Evolutionary conservation across 345 rosid genomes (phyloP), one percentile per base, ranked within the genome.

Genomic region (Sonneratia alba): DNA sequence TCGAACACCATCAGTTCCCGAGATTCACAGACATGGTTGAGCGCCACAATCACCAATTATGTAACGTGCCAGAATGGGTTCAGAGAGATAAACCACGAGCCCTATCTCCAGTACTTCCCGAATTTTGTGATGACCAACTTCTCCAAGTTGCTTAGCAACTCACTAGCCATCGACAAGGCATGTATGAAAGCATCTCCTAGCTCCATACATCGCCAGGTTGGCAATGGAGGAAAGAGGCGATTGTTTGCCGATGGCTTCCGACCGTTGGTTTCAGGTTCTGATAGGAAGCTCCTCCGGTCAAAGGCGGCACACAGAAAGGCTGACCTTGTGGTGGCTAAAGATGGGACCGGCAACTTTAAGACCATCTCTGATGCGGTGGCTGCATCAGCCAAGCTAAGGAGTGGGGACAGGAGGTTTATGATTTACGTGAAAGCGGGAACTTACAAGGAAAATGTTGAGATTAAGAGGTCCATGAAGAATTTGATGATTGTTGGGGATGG

Each of bases 401-500:
- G 78, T 0, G 85, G 77, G 40, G 70, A 73, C 16, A 59, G 62
- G 43, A 84, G 97, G 79, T 71, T 88, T 68, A 89, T 91, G 4
- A 86, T 93, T 47, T 76, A 93, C 75, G 87, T 93, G 64, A 93
- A 89, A 81, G 81, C 81, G 2, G 98, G 98, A 0, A 85, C 86
- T 47, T 93, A 93, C 57, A 70, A 59, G 2, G 98, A 93, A 77
- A 82, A 85, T 73, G 87, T 91, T 53, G 85, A 76, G 76, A 81
- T 93, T 53, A 83, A 77, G 75, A 88, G 77, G 70, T 73, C 92
- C 15, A 76, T 83, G 72, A 85, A 78, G 76, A 85, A 89, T 59
- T 62, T 93, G 51, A 93, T 91, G 97, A 65, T 91, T 13, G 57
- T 88, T n/a, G 98, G 97, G 36, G 97, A 93, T 68, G 98, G 98